These are phyloP conservation scores for Rhinocladiella mackenziei DNA, from an alignment of 2,329 filamentous ascomycete genomes.

Conservation along the genomic window DNA sequence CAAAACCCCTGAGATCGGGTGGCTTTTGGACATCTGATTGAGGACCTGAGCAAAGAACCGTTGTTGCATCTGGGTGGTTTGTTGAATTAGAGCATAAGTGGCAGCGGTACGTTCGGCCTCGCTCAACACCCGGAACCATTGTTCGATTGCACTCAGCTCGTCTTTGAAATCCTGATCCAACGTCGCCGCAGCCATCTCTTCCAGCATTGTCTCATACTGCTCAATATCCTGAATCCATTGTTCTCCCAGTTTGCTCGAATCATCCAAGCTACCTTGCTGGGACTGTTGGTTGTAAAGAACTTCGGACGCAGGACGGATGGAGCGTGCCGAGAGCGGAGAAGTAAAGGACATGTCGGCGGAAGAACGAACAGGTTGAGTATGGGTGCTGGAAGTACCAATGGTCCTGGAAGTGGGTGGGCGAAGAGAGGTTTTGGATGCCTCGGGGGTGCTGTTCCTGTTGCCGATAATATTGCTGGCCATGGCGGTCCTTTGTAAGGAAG, in stretches of 20 bases:
- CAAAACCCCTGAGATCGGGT: constrained; percentile 92
- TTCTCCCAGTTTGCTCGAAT: constrained; percentile 88
- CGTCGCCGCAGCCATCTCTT: constrained; percentile 99
- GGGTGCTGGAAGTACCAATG: constrained; percentile 61
- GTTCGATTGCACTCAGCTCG: constrained; percentile 96
- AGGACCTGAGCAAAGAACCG: constrained; percentile 98
- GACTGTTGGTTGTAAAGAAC: constrained; percentile 78
- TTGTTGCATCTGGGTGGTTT: constrained; percentile 98
- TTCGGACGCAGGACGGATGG: constrained; percentile 88
- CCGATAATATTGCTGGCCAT: constrained; percentile 65
- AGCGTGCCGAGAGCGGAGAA: constrained; percentile 66
- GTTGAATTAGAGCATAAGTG: constrained; percentile 89
- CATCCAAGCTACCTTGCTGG: constrained; percentile 67
- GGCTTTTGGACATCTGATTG: constrained; percentile 97
- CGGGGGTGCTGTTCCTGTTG: constrained; percentile 96
- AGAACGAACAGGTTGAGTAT: constrained; percentile 64
- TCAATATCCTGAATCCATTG: constrained; percentile 99
- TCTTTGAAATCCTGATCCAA: constrained; percentile 99
- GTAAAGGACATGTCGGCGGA: constrained; percentile 92
- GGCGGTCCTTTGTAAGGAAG: constrained; percentile 16
- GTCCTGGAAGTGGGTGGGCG: constrained; percentile 80
- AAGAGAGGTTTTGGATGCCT: constrained; percentile 75
- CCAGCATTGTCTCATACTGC: constrained; percentile 96
- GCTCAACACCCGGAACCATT: constrained; percentile 97
- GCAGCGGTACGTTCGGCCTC: constrained; percentile 95